Evolutionary conservation across 495 filamentous ascomycete species (phyloP).

Genomic region (Xylaria telfairii): DNA sequence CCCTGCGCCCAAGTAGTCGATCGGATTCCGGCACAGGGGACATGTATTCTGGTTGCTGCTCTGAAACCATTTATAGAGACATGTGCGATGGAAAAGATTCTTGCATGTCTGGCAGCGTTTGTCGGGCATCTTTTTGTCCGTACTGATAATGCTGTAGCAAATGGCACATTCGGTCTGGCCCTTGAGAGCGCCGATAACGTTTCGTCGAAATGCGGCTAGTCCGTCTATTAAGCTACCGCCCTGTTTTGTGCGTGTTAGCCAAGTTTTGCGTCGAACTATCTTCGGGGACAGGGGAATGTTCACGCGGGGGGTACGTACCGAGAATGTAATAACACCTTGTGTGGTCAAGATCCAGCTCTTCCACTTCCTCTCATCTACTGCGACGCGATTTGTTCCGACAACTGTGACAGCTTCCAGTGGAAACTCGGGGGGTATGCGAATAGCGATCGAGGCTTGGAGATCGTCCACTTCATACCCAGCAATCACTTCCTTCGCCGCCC

Average conservation of each 20-base stretch:
- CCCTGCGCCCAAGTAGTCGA: slow-evolving; percentile 63
- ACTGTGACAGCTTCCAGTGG: slow-evolving; percentile 82
- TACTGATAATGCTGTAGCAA: slow-evolving; percentile 91
- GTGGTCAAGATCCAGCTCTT: slow-evolving; percentile 80
- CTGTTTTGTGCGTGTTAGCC: slow-evolving; percentile 39
- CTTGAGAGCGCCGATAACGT: slow-evolving; percentile 84
- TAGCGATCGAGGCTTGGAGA: slow-evolving; percentile 74
- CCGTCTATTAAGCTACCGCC: slow-evolving; percentile 86
- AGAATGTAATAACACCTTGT: slow-evolving; percentile 92
- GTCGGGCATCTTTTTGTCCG: slow-evolving; percentile 84
- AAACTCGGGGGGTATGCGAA: slow-evolving; percentile 79
- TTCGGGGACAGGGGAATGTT: background rate
- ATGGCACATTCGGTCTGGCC: slow-evolving; percentile 96
- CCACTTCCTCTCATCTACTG: slow-evolving; percentile 89
- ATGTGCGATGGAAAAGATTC: slow-evolving; percentile 88
- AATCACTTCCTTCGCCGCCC: slow-evolving; percentile 72
- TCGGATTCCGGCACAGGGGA: slow-evolving; percentile 85
- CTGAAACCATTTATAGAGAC: slow-evolving; percentile 95
- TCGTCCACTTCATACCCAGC: slow-evolving; percentile 89
- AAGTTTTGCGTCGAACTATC: background rate
- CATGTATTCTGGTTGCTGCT: slow-evolving; percentile 88
- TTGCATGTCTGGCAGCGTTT: slow-evolving; percentile 93
- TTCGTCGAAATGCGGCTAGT: slow-evolving; percentile 78
- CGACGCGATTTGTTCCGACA: slow-evolving; percentile 77
- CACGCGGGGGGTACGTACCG: slow-evolving; percentile 52